These are phyloP conservation scores for Closterium sp. DNA, from an alignment of 139 green algal genomes.

Conservation along the genomic window DNA sequence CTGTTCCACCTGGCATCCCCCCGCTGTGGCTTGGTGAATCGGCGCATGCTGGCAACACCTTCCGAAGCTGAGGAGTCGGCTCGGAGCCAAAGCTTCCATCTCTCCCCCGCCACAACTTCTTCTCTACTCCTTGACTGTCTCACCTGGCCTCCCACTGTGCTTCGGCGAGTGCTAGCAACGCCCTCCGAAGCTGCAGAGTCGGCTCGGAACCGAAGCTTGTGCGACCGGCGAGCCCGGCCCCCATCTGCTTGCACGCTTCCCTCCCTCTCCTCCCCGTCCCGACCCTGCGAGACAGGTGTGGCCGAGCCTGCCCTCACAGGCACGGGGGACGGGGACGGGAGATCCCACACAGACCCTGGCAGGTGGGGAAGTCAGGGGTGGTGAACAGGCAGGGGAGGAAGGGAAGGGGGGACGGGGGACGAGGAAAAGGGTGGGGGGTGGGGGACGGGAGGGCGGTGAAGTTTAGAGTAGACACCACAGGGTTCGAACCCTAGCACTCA, in stretches of 20 bases:
- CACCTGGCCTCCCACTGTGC: background rate
- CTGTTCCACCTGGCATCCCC: background rate
- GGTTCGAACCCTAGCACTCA: background rate
- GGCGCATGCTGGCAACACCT: background rate
- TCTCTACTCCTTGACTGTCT: background rate
- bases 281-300: background rate
- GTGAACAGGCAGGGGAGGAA: background rate
- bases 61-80: background rate
- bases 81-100: background rate
- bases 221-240: slow-evolving; percentile 1
- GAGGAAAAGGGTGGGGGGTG: slow-evolving; percentile 5
- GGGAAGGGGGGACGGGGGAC: background rate
- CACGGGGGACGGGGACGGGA: too few species aligned
- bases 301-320: slow-evolving; percentile 18
- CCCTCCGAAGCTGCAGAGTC: slow-evolving; percentile 45
- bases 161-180: background rate
- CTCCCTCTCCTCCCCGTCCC: background rate
- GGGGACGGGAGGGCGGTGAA: too few species aligned
- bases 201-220: slow-evolving; percentile 31
- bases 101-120: background rate
- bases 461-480: background rate
- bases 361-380: background rate
- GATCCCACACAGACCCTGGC: background rate
- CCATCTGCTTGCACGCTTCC: background rate
- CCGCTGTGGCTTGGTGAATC: background rate